Evolutionary conservation across 345 rosid genomes (phyloP), one percentile per base, ranked within the genome.

Genomic region (Nasturtium officinale): DNA sequence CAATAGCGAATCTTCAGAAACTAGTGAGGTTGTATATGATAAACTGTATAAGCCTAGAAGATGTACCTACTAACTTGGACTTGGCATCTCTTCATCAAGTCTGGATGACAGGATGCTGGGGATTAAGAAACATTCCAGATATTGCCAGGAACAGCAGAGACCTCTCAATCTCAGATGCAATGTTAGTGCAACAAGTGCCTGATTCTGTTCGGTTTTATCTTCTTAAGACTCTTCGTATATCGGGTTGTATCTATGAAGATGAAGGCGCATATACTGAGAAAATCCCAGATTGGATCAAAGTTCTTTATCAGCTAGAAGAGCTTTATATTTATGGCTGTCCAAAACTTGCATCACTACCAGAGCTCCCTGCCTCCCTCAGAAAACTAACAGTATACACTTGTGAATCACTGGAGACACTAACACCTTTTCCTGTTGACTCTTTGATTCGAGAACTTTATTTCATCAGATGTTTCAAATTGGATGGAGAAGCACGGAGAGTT

Each of bases 341-440:
- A 45, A n/a, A 45, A 45, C 50, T 45, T 45, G 20, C 50, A 45
- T 45, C 50, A 45, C 9, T 45, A 0, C 20, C 20, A 45, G 20
- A 45, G 50, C 50, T 45, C 20, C 50, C 50, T 45, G 20, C 20
- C 9, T 45, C 50, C 20, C 50, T 45, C 50, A 2, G 0, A 1
- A 0, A 0, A 2, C 28, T 58, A 58, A 5, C 0, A 0, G 63
- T 18, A 18, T 1, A 0, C 16, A 2, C 0, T 40, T 38, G 65
- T 61, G 50, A 40, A 38, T 61, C 50, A 61, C 43, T 61, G 48
- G 50, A 61, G 65, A 12, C 50, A 15, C 5, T 50, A 54, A 6
- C 1, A 11, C 2, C 20, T 40, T 40, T 40, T 11, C 33, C 33
- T 38, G 15, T 0, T 7, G 26, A 59, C 64, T 33, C 64, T 59